Evolutionary conservation across 2,329 filamentous ascomycete species (phyloP).

Genomic region (Cyclaneusma minus): DNA sequence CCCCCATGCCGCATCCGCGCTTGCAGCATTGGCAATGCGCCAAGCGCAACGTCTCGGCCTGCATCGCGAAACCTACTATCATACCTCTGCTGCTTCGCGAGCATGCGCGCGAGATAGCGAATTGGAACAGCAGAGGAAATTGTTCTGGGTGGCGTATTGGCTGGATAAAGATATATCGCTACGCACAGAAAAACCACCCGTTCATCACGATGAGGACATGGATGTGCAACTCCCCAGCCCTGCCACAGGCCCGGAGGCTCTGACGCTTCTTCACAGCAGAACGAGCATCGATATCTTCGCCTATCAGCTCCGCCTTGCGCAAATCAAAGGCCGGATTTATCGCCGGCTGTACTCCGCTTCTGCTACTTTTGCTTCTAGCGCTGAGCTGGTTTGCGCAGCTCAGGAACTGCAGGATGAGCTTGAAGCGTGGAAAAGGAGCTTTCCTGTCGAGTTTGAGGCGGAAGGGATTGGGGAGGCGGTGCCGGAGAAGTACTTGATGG

Average conservation of each 20-base stretch:
- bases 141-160: conserved; percentile 53
- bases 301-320: conserved; percentile 7
- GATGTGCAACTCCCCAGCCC: conserved; percentile 11
- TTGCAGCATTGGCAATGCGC: conserved; percentile 11
- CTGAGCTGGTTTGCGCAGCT: conserved; percentile 8
- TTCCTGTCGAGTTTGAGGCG: conserved; percentile 7
- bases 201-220: conserved; percentile 44
- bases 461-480: no score
- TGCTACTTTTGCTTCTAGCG: conserved; percentile 10
- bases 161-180: conserved; percentile 48
- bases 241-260: conserved; percentile 5
- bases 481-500: no score
- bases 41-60: conserved; percentile 12
- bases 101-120: no score
- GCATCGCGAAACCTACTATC: conserved; percentile 8
- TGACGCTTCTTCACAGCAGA: conserved; percentile 1
- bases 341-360: conserved; percentile 10
- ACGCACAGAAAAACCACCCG: conserved; percentile 40
- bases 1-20: conserved; percentile 6
- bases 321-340: conserved; percentile 14
- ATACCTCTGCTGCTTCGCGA: conserved; percentile 3
- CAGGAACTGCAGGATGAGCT: conserved; percentile 12
- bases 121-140: conserved; percentile 29
- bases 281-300: conserved; percentile 7
- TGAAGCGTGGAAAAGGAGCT: conserved; percentile 11